Percentiles rank a stretch among this genome's conserved stretches.
Conservation (phyloP, 2,329 filamentous ascomycete genomes). For the Neoascochyta sp. region DNA sequence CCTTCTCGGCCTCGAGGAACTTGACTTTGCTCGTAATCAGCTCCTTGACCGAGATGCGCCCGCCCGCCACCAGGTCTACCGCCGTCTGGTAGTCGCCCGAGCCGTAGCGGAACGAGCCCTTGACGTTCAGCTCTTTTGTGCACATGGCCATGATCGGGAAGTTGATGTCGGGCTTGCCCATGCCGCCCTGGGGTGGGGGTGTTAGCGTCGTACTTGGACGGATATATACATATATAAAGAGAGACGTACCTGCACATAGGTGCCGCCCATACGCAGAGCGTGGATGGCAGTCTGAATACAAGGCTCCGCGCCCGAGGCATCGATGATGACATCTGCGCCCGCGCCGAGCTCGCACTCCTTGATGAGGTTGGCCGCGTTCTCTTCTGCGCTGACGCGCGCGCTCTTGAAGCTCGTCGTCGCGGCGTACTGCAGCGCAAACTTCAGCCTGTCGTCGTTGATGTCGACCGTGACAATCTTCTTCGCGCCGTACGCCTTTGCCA, state of each 20-base stretch:
- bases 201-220: not conserved
- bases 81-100: conserved; percentile 84
- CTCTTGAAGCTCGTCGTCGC: conserved; percentile 65
- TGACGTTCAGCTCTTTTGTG: conserved; percentile 80
- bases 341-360: conserved; percentile 58
- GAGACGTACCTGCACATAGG: conserved; percentile 43
- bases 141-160: conserved; percentile 92
- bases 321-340: conserved; percentile 49
- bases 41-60: conserved; percentile 70
- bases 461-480: conserved; percentile 81
- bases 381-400: conserved; percentile 56
- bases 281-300: conserved; percentile 50
- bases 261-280: conserved; percentile 47
- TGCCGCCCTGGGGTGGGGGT: conserved; percentile 53
- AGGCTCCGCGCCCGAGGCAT: conserved; percentile 48
- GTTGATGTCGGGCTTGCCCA: conserved; percentile 81
- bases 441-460: conserved; percentile 73
- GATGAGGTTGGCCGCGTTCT: conserved; percentile 69
- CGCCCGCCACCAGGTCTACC: conserved; percentile 68
- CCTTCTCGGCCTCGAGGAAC: conserved; percentile 79
- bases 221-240: not conserved
- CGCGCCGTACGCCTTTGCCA: conserved; percentile 82
- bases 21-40: conserved; percentile 73
- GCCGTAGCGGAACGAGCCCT: conserved; percentile 86
- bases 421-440: conserved; percentile 71